These are phyloP conservation scores for Penicillium fimorum DNA, from an alignment of 495 filamentous ascomycete species.

Conservation along the genomic window DNA sequence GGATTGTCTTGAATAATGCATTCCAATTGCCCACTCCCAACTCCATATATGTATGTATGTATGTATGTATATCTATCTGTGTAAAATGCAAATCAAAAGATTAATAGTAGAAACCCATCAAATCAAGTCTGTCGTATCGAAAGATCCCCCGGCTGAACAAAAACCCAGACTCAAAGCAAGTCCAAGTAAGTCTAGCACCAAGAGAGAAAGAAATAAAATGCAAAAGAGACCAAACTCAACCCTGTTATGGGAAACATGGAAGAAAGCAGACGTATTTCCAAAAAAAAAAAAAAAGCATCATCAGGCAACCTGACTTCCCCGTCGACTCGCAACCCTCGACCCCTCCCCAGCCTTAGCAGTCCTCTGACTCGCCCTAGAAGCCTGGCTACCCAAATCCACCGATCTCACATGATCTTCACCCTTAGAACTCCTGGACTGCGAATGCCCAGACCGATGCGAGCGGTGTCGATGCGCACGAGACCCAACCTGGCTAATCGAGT, in stretches of 20 bases:
- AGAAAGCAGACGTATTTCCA: background rate
- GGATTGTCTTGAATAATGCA: background rate
- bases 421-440: slow-evolving; percentile 19
- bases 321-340: slow-evolving; percentile 33
- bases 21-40: slow-evolving; percentile 6
- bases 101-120: slow-evolving; percentile 6
- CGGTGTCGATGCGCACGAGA: slow-evolving; percentile 9
- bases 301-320: slow-evolving; percentile 34
- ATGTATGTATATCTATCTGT: slow-evolving; percentile 9
- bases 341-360: slow-evolving; percentile 39
- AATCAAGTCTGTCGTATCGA: slow-evolving; percentile 10
- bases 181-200: background rate
- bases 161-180: slow-evolving; percentile 1
- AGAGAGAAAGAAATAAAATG: slow-evolving; percentile 2
- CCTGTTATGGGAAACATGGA: background rate
- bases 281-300: background rate
- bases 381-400: slow-evolving; percentile 66
- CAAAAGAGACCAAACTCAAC: background rate
- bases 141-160: slow-evolving; percentile 6
- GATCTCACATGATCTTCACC: slow-evolving; percentile 52
- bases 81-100: slow-evolving; percentile 12
- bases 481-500: slow-evolving; percentile 42
- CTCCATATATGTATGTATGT: slow-evolving; percentile 13
- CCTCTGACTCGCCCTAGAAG: slow-evolving; percentile 43
- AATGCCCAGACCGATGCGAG: slow-evolving; percentile 29